phyloP scores from a whole-genome alignment of 2,329 filamentous ascomycete species.

The Fusarium sp. region DNA sequence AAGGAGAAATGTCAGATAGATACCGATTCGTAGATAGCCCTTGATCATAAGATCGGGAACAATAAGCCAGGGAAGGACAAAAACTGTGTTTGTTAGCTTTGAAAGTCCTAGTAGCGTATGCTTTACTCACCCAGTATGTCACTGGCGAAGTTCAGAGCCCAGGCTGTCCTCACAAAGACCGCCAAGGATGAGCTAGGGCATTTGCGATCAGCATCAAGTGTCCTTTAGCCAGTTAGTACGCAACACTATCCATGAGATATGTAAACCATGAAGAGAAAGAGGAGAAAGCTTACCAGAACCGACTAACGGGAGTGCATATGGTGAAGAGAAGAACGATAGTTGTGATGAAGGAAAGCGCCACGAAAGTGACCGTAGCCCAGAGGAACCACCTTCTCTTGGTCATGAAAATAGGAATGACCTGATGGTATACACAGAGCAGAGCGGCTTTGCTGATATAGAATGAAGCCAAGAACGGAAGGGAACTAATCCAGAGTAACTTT shows the following conservation, averaged over 20 bases:
- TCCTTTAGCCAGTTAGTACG: not conserved
- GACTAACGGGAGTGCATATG: slow-evolving; percentile 13
- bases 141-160: slow-evolving; percentile 31
- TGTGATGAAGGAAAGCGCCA: not conserved
- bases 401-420: slow-evolving; percentile 32
- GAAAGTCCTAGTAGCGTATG: accelerated
- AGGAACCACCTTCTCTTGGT: slow-evolving; percentile 27
- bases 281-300: slow-evolving; percentile 18
- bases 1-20: slow-evolving; percentile 31
- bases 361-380: slow-evolving; percentile 12
- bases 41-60: slow-evolving; percentile 28
- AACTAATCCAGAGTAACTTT: slow-evolving; percentile 29
- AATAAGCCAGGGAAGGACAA: slow-evolving; percentile 24
- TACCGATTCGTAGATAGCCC: slow-evolving; percentile 2
- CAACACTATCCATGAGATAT: accelerated
- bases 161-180: slow-evolving; percentile 2
- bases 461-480: slow-evolving; percentile 27
- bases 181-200: not conserved
- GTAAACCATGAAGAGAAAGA: accelerated
- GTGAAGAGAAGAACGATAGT: slow-evolving; percentile 16
- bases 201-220: accelerated
- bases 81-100: slow-evolving; percentile 4
- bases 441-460: slow-evolving; percentile 38
- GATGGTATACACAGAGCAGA: slow-evolving; percentile 21
- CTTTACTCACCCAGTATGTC: slow-evolving; percentile 17